These are phyloP conservation scores for Pseudopyrenochaeta lycopersici DNA, from an alignment of 2,329 filamentous ascomycete genomes.

Conservation along the genomic window DNA sequence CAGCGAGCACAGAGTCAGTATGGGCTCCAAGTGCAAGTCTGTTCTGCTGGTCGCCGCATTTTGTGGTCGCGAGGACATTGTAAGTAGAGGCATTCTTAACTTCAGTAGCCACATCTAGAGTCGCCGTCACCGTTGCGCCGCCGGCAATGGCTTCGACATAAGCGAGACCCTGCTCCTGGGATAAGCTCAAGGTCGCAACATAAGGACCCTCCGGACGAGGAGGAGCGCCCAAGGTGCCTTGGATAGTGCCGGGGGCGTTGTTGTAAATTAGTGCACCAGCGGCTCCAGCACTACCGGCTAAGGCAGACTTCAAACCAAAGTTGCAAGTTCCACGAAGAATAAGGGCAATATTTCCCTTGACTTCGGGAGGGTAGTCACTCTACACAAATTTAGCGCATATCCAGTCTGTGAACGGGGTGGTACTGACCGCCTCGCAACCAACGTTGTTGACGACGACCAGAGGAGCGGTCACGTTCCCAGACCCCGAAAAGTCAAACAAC, in stretches of 20 bases:
- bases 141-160: slow-evolving; percentile 64
- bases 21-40: slow-evolving; percentile 49
- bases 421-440: slow-evolving; percentile 41
- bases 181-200: slow-evolving; percentile 74
- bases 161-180: slow-evolving; percentile 65
- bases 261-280: slow-evolving; percentile 79
- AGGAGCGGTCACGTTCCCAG: slow-evolving; percentile 35
- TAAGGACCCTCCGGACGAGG: slow-evolving; percentile 62
- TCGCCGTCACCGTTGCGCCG: slow-evolving; percentile 49
- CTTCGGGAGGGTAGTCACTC: slow-evolving; percentile 68
- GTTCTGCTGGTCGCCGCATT: slow-evolving; percentile 46
- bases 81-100: slow-evolving; percentile 59
- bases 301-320: slow-evolving; percentile 75
- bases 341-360: slow-evolving; percentile 73
- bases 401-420: neutral
- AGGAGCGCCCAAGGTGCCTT: slow-evolving; percentile 74
- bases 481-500: slow-evolving; percentile 37
- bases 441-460: slow-evolving; percentile 39
- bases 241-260: slow-evolving; percentile 64
- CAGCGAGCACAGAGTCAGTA: slow-evolving; percentile 46
- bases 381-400: slow-evolving; percentile 12
- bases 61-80: slow-evolving; percentile 51
- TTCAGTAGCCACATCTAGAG: slow-evolving; percentile 55
- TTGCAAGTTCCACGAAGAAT: slow-evolving; percentile 74
- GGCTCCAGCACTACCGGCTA: slow-evolving; percentile 75